A percentile compares a stretch with the other conserved stretches of the same genome.
These are phyloP conservation scores for Rhododendron williamsianum DNA, from an alignment of 148 eudicot species.

Conservation along the genomic window DNA sequence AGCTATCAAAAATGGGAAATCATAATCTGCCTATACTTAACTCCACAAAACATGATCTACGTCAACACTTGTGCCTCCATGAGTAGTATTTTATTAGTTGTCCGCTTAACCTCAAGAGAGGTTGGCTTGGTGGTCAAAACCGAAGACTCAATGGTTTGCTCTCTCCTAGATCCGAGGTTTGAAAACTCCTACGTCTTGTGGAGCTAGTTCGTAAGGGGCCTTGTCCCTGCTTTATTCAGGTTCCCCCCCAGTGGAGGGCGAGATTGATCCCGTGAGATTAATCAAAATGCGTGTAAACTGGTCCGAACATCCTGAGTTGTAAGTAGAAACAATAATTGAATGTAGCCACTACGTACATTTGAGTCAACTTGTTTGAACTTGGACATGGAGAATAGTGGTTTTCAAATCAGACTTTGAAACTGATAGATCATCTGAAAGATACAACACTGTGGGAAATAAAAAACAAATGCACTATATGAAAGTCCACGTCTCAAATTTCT, in stretches of 20 bases:
- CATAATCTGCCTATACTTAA: no score
- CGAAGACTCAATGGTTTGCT: neutral
- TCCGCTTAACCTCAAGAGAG: neutral
- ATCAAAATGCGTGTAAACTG: neutral
- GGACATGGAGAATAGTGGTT: neutral
- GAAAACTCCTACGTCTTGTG: no score
- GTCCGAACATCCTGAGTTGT: neutral
- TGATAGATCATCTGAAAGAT: constrained; percentile 1
- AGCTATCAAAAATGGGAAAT: neutral
- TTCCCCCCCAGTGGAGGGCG: no score
- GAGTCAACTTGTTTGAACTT: neutral
- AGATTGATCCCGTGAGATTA: neutral
- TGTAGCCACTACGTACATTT: neutral
- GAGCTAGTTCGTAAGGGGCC: neutral
- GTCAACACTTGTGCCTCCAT: neutral
- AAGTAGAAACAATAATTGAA: neutral
- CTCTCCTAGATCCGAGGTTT: neutral
- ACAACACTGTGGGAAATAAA: neutral
- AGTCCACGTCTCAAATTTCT: neutral
- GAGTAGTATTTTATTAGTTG: neutral
- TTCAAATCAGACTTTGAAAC: neutral
- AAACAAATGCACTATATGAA: neutral
- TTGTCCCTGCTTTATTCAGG: no score
- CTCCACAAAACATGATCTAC: no score
- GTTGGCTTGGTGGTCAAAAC: neutral